Percentiles rank a stretch among this genome's conserved stretches.
Evolutionary conservation across 1,284 basidiomycete genomes (phyloP).

Genomic region (Schizopora paradoxa): DNA sequence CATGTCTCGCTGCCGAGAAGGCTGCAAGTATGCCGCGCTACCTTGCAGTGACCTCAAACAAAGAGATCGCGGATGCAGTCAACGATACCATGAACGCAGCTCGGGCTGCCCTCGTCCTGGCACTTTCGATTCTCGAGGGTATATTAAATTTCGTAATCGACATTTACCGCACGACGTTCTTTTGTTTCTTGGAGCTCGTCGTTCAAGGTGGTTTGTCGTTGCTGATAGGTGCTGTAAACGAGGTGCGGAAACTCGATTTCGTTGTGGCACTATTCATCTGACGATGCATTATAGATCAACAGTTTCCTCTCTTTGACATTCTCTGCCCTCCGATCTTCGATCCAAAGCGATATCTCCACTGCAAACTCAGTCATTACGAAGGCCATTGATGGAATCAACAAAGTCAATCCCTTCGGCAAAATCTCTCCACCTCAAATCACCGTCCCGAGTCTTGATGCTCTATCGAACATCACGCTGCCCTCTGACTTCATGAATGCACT

Average conservation of each 20-base stretch:
- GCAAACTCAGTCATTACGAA: constrained; percentile 68
- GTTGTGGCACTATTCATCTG: constrained; percentile 7
- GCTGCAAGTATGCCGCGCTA: constrained; percentile 86
- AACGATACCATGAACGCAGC: constrained; percentile 77
- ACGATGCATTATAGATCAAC: constrained; percentile 51
- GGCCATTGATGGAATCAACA: constrained; percentile 66
- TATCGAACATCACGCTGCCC: constrained; percentile 81
- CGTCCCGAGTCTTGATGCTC: constrained; percentile 63
- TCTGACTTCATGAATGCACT: constrained; percentile 73
- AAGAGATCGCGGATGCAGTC: constrained; percentile 69
- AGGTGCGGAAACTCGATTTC: constrained; percentile 44
- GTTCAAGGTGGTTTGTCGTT: constrained; percentile 78
- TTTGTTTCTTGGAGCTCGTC: constrained; percentile 89
- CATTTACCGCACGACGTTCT: constrained; percentile 84
- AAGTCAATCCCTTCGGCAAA: constrained; percentile 60
- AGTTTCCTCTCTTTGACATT: constrained; percentile 60
- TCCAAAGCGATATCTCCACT: constrained; percentile 65
- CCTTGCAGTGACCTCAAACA: constrained; percentile 80
- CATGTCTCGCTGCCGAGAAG: constrained; percentile 77
- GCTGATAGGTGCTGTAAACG: constrained; percentile 75
- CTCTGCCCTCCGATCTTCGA: constrained; percentile 51
- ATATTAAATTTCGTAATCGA: constrained; percentile 91
- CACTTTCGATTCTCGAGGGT: constrained; percentile 77
- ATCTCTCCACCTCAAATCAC: constrained; percentile 65
- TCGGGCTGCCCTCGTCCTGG: constrained; percentile 64